These are phyloP conservation scores for Pythium rishiriense DNA, from an alignment of 352 stramenopile genomes.

Conservation along the genomic window DNA sequence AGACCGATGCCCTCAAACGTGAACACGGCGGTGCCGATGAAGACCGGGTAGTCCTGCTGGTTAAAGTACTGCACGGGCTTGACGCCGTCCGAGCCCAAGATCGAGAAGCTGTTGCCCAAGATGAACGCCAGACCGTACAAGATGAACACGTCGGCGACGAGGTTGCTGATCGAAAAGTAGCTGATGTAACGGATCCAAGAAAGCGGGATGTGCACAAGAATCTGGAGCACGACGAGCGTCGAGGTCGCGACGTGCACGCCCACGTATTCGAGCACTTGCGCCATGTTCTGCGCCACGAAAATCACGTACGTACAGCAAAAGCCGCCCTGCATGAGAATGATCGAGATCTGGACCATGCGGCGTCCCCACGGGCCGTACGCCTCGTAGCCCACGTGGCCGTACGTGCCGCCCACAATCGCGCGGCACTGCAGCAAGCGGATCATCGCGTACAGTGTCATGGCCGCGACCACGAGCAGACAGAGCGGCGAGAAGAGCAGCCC, in stretches of 20 bases:
- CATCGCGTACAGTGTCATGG: slow-evolving; percentile 76
- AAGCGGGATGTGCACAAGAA: slow-evolving; percentile 72
- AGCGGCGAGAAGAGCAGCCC: slow-evolving; percentile 76
- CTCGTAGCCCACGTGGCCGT: slow-evolving; percentile 68
- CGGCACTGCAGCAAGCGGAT: slow-evolving; percentile 73
- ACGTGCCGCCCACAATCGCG: slow-evolving; percentile 67
- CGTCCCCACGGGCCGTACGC: slow-evolving; percentile 69
- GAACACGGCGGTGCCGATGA: slow-evolving; percentile 80
- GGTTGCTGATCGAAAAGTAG: slow-evolving; percentile 86
- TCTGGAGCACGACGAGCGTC: slow-evolving; percentile 71
- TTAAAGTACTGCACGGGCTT: slow-evolving; percentile 73
- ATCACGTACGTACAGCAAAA: slow-evolving; percentile 88
- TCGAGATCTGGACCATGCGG: slow-evolving; percentile 78
- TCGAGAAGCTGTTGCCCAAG: slow-evolving; percentile 69
- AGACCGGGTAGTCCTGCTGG: slow-evolving; percentile 65
- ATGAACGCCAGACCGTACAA: slow-evolving; percentile 78
- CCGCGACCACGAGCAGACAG: slow-evolving; percentile 60
- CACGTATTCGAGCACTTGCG: slow-evolving; percentile 64
- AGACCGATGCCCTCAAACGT: slow-evolving; percentile 84
- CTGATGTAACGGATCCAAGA: slow-evolving; percentile 87
- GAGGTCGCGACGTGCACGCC: slow-evolving; percentile 44
- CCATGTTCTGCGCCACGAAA: slow-evolving; percentile 81
- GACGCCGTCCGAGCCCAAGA: slow-evolving; percentile 47
- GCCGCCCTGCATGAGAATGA: slow-evolving; percentile 82
- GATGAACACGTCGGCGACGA: slow-evolving; percentile 84